A percentile compares a stretch with the other conserved stretches of the same genome.
Evolutionary conservation across 306 rosid genomes (phyloP).

Genomic region (Inga laurina): DNA sequence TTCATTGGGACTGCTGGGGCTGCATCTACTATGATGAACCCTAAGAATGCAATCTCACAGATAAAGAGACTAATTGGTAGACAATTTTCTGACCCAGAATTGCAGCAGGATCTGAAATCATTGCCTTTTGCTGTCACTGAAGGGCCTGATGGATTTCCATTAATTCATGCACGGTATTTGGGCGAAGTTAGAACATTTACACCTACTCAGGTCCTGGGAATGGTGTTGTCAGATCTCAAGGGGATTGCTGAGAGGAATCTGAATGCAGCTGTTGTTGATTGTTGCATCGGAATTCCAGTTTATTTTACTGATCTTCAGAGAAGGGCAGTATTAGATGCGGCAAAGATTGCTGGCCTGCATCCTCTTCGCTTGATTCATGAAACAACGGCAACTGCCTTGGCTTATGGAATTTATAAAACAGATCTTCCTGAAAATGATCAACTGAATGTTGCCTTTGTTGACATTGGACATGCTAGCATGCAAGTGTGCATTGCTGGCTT

Average conservation of each 20-base stretch:
- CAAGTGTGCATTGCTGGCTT: constrained; percentile 96
- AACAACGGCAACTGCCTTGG: constrained; percentile 92
- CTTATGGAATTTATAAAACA: constrained; percentile 94
- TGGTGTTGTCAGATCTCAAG: constrained; percentile 82
- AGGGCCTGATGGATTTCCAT: constrained; percentile 92
- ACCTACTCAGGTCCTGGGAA: constrained; percentile 85
- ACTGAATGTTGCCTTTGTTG: constrained; percentile 89
- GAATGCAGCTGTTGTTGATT: constrained; percentile 84
- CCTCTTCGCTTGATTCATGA: constrained; percentile 90
- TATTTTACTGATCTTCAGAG: constrained; percentile 94
- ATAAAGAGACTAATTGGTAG: constrained; percentile 76
- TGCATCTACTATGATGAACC: constrained; percentile 93
- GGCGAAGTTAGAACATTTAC: constrained; percentile 74
- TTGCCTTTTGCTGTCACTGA: constrained; percentile 71
- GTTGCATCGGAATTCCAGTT: constrained; percentile 92
- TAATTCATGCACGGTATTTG: constrained; percentile 72
- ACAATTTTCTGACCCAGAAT: constrained; percentile 72
- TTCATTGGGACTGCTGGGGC: constrained; percentile 97
- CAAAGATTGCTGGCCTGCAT: constrained; percentile 87
- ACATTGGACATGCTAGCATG: constrained; percentile 93
- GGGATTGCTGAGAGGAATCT: constrained; percentile 80
- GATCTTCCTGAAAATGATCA: constrained; percentile 87
- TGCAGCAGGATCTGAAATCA: constrained; percentile 76
- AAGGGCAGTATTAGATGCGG: constrained; percentile 89
- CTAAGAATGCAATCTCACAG: constrained; percentile 85